Evolutionary conservation across 495 filamentous ascomycete species (phyloP).

Genomic region (Diplogelasinospora grovesii): DNA sequence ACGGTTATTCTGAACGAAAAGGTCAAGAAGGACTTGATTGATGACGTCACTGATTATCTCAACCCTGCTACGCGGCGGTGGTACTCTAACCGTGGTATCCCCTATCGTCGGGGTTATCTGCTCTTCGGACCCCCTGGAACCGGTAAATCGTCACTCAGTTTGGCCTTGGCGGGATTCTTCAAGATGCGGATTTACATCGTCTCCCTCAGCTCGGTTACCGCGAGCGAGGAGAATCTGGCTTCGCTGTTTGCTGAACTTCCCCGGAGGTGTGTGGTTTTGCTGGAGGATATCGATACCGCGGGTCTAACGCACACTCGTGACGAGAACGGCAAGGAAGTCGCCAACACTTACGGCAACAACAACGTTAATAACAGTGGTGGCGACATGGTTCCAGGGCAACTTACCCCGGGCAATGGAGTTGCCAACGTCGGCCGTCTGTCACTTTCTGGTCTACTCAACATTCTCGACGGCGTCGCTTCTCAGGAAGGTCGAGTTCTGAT

Average conservation of each 20-base stretch:
- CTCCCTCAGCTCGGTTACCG: constrained; percentile 52
- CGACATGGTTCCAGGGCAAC: constrained; percentile 24
- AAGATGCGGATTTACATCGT: constrained; percentile 66
- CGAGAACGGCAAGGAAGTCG: constrained; percentile 46
- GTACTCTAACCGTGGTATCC: constrained; percentile 71
- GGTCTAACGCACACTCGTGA: constrained; percentile 58
- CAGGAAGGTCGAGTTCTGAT: constrained; percentile 72
- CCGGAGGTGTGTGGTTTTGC: constrained; percentile 59
- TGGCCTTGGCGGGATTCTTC: constrained; percentile 66
- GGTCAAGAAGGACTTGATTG: constrained; percentile 67
- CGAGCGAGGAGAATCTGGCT: constrained; percentile 66
- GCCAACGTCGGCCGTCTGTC: constrained; percentile 44
- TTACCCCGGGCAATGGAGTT: constrained; percentile 15
- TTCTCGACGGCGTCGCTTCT: constrained; percentile 72
- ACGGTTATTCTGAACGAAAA: constrained; percentile 77
- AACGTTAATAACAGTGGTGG: background rate
- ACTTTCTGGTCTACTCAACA: constrained; percentile 71
- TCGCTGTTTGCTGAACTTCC: constrained; percentile 64
- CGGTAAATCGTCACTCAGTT: constrained; percentile 53
- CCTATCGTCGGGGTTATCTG: constrained; percentile 75
- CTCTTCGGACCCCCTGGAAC: constrained; percentile 87
- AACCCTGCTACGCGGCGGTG: constrained; percentile 67
- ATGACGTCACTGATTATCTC: constrained; percentile 85
- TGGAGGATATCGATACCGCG: constrained; percentile 69
- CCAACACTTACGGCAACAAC: constrained; percentile 18